Evolutionary conservation across 306 rosid species (phyloP).

Genomic region (Betula pendula): DNA sequence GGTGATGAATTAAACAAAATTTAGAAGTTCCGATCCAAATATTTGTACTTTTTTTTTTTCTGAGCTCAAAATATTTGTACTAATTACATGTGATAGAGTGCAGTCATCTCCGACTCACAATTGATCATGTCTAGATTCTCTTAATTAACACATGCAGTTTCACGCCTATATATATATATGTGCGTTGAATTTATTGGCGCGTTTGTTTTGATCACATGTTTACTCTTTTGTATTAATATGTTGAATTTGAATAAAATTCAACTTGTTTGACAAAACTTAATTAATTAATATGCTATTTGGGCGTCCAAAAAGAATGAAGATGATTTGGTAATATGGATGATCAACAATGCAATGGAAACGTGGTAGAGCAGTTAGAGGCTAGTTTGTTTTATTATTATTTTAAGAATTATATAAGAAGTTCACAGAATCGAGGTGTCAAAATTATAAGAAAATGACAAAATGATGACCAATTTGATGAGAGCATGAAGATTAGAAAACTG

Average conservation of each 20-base stretch:
- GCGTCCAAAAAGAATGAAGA: slow-evolving; percentile 26
- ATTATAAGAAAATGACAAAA: slow-evolving; percentile 50
- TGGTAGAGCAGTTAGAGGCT: slow-evolving; percentile 48
- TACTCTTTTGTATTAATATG: background rate
- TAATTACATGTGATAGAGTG: too few species aligned
- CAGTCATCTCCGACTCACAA: too few species aligned
- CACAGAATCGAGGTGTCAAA: slow-evolving; percentile 20
- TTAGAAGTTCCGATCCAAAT: too few species aligned
- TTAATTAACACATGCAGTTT: too few species aligned
- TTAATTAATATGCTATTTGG: slow-evolving; percentile 4
- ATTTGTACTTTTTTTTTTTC: too few species aligned
- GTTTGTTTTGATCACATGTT: background rate
- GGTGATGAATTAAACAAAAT: too few species aligned
- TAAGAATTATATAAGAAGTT: slow-evolving; percentile 23
- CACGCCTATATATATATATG: too few species aligned
- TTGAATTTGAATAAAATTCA: background rate
- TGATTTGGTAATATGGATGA: slow-evolving; percentile 38
- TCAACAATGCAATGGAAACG: slow-evolving; percentile 32
- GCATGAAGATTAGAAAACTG: slow-evolving; percentile 8
- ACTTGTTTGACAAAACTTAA: too few species aligned
- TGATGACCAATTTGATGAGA: slow-evolving; percentile 36
- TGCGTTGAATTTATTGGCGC: too few species aligned
- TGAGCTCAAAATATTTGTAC: too few species aligned
- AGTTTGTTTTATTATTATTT: slow-evolving; percentile 2
- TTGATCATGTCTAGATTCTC: too few species aligned